Evolutionary conservation across 306 rosid species (phyloP).

Genomic region (Acacia confusa): DNA sequence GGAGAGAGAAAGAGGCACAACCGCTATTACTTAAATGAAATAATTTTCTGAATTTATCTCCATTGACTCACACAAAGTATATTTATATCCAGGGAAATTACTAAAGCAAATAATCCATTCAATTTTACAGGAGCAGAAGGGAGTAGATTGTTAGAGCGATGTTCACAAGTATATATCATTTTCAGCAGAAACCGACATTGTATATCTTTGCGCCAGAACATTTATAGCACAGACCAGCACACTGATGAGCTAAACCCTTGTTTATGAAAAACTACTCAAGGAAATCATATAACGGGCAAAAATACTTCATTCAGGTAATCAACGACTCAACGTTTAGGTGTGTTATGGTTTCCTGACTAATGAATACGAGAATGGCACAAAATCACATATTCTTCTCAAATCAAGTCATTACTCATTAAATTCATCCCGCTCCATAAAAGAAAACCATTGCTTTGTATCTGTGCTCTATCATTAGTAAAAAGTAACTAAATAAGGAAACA

Average conservation of each 20-base stretch:
- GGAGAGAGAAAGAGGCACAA: neutral
- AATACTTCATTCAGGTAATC: constrained; percentile 23
- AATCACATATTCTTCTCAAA: neutral
- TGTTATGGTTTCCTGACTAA: neutral
- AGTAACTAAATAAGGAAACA: neutral
- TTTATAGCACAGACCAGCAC: neutral
- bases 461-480: neutral
- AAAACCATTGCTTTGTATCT: constrained; percentile 7
- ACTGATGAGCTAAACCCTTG: neutral
- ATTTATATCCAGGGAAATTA: constrained; percentile 11
- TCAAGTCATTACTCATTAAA: neutral
- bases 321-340: neutral
- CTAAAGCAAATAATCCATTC: constrained; percentile 12
- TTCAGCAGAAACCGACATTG: neutral
- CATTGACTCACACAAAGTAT: constrained; percentile 5
- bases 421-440: neutral
- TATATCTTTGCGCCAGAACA: constrained; percentile 4
- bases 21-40: neutral
- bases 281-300: constrained; percentile 22
- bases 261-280: constrained; percentile 16
- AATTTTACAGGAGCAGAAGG: neutral
- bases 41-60: constrained; percentile 8
- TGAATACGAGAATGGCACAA: neutral
- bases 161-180: constrained; percentile 1
- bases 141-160: neutral